These are phyloP conservation scores for Vachellia pachyceras DNA, from an alignment of 306 rosid genomes.

Conservation along the genomic window DNA sequence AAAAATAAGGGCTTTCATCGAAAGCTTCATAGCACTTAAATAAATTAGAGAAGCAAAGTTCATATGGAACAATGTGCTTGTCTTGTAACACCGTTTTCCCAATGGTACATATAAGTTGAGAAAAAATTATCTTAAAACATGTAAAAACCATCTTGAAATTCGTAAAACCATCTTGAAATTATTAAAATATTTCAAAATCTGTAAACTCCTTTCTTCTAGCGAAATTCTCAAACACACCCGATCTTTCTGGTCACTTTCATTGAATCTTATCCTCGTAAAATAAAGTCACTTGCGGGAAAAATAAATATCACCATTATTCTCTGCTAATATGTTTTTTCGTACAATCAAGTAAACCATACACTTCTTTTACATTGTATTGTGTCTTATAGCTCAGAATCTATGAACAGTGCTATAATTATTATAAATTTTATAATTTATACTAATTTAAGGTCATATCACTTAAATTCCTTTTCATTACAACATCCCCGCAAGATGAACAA, in stretches of 20 bases:
- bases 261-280: conserved; percentile 32
- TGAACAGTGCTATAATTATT: not conserved
- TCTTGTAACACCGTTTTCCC: no score
- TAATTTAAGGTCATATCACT: not conserved
- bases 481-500: not conserved
- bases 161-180: no score
- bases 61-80: not conserved
- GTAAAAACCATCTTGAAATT: no score
- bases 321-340: not conserved
- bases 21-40: not conserved
- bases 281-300: not conserved
- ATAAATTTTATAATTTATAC: no score
- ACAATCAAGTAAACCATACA: not conserved
- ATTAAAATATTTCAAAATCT: no score
- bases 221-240: no score
- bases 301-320: not conserved
- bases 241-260: conserved; percentile 13
- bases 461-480: not conserved
- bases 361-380: not conserved
- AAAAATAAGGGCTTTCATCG: not conserved
- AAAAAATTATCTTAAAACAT: no score
- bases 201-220: no score
- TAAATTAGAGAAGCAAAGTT: not conserved
- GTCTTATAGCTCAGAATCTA: not conserved
- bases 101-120: no score